phyloP scores from a whole-genome alignment of 1,139 yeast species.

The Candida tropicalis region DNA sequence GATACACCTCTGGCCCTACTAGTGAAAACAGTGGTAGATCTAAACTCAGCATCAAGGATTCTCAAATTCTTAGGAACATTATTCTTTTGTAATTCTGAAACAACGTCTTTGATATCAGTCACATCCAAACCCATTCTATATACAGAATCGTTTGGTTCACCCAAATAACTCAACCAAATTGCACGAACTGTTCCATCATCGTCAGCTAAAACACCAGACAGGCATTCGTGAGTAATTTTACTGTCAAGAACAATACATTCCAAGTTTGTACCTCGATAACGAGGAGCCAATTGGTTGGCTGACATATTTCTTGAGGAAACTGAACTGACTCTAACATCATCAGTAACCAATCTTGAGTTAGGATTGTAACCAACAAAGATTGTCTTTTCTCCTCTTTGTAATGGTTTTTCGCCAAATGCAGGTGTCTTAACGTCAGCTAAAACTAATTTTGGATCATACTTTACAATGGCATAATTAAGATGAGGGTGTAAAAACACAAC shows the following conservation, averaged over 20 bases:
- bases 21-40: slow-evolving; percentile 66
- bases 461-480: slow-evolving; percentile 80
- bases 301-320: slow-evolving; percentile 77
- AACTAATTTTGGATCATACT: slow-evolving; percentile 73
- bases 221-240: slow-evolving; percentile 71
- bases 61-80: slow-evolving; percentile 57
- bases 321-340: slow-evolving; percentile 77
- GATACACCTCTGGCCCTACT: slow-evolving; percentile 88
- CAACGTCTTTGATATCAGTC: slow-evolving; percentile 61
- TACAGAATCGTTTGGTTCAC: slow-evolving; percentile 66
- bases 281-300: slow-evolving; percentile 66
- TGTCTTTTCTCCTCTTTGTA: slow-evolving; percentile 75
- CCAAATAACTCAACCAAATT: slow-evolving; percentile 80
- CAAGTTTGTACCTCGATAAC: slow-evolving; percentile 83
- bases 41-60: slow-evolving; percentile 79
- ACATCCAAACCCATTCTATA: slow-evolving; percentile 84
- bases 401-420: slow-evolving; percentile 54
- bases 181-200: slow-evolving; percentile 79
- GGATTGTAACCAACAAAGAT: slow-evolving; percentile 80
- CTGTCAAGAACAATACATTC: slow-evolving; percentile 80
- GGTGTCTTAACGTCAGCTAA: slow-evolving; percentile 59
- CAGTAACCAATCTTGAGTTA: slow-evolving; percentile 68
- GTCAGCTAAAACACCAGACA: slow-evolving; percentile 80
- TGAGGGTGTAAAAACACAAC: slow-evolving; percentile 88
- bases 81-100: slow-evolving; percentile 55